Evolutionary conservation across 2,329 filamentous ascomycete genomes (phyloP).

Genomic region (Pseudocercospora eumusae): DNA sequence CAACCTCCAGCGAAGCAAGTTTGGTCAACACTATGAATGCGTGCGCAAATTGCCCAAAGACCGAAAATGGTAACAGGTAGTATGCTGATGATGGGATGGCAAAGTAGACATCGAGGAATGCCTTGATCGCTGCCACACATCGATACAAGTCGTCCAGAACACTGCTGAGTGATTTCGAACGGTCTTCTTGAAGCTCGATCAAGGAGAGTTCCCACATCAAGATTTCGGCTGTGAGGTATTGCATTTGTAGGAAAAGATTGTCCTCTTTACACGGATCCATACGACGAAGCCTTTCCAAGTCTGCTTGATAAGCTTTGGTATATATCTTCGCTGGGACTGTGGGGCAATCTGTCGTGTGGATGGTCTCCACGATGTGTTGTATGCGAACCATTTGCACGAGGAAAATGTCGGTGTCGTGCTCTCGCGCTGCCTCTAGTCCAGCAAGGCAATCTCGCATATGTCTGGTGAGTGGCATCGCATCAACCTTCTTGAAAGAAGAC

Average conservation of each 20-base stretch:
- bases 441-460: slow-evolving; percentile 32
- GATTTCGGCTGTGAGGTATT: slow-evolving; percentile 34
- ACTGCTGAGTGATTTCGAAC: slow-evolving; percentile 24
- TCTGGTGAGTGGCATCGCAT: slow-evolving; percentile 32
- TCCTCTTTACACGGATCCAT: slow-evolving; percentile 24
- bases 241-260: slow-evolving; percentile 31
- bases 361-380: slow-evolving; percentile 34
- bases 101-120: slow-evolving; percentile 34
- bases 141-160: slow-evolving; percentile 34
- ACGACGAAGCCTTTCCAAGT: slow-evolving; percentile 30
- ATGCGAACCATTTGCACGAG: slow-evolving; percentile 36
- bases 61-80: slow-evolving; percentile 34
- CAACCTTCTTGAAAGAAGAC: slow-evolving; percentile 36
- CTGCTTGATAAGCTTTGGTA: slow-evolving; percentile 33
- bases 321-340: slow-evolving; percentile 34
- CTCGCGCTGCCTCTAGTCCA: slow-evolving; percentile 28
- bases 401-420: slow-evolving; percentile 35
- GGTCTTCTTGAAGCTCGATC: slow-evolving; percentile 32
- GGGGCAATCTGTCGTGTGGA: slow-evolving; percentile 28
- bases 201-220: slow-evolving; percentile 34
- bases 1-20: slow-evolving; percentile 35
- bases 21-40: slow-evolving; percentile 35
- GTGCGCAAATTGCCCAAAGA: slow-evolving; percentile 37
- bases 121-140: slow-evolving; percentile 31
- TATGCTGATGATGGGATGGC: slow-evolving; percentile 32